These are phyloP conservation scores for Populus nigra DNA, from an alignment of 345 rosid species.

Conservation along the genomic window DNA sequence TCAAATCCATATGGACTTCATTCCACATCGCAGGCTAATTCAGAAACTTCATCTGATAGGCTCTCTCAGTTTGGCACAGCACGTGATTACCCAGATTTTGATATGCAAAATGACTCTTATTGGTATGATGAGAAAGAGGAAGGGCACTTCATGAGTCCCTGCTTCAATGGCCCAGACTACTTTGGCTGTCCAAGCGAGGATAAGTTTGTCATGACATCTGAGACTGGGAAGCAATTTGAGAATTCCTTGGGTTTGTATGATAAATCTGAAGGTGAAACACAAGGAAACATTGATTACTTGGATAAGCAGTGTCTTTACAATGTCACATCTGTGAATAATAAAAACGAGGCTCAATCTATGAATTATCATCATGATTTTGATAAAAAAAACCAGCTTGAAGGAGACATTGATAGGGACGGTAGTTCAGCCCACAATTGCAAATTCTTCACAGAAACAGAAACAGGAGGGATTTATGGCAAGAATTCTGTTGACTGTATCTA, in stretches of 20 bases:
- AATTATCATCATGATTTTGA: slow-evolving; percentile 30
- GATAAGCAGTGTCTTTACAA: slow-evolving; percentile 53
- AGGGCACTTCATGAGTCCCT: slow-evolving; percentile 69
- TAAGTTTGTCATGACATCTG: slow-evolving; percentile 59
- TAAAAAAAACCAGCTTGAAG: slow-evolving; percentile 17
- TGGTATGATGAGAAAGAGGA: slow-evolving; percentile 62
- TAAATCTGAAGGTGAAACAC: slow-evolving; percentile 40
- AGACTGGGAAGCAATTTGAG: slow-evolving; percentile 41
- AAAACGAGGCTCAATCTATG: slow-evolving; percentile 17
- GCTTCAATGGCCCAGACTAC: slow-evolving; percentile 52
- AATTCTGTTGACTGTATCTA: slow-evolving; percentile 15
- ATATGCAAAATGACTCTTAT: slow-evolving; percentile 58
- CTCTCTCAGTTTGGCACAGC: slow-evolving; percentile 88
- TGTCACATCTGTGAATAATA: slow-evolving; percentile 14
- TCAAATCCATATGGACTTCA: slow-evolving; percentile 81
- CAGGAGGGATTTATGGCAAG: slow-evolving; percentile 13
- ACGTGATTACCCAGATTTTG: slow-evolving; percentile 63
- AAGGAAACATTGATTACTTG: slow-evolving; percentile 40
- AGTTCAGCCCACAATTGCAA: slow-evolving; percentile 22
- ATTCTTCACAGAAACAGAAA: slow-evolving; percentile 19
- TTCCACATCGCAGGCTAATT: slow-evolving; percentile 50
- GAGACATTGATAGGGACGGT: slow-evolving; percentile 15
- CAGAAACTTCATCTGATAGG: slow-evolving; percentile 63
- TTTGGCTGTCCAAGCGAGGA: slow-evolving; percentile 66
- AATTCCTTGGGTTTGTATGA: slow-evolving; percentile 31